Percentiles rank a stretch among this genome's conserved stretches.
phyloP scores from a whole-genome alignment of 768 basidiomycete genomes.

The Psilocybe azurescens region DNA sequence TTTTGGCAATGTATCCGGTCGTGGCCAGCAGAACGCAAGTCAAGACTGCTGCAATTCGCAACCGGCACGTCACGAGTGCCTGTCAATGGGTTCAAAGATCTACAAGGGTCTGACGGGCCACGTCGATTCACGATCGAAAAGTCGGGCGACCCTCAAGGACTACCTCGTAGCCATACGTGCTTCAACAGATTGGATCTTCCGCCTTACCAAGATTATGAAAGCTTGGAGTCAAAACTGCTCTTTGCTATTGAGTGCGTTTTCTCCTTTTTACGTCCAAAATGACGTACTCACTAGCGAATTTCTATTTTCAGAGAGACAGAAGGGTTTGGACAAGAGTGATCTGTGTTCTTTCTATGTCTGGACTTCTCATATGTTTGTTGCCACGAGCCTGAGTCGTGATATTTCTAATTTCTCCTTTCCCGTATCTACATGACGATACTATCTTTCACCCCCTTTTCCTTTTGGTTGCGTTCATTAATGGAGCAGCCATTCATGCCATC shows the following conservation, averaged over 20 bases:
- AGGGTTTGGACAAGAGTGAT: slow-evolving; percentile 72
- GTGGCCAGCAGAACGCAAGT: slow-evolving; percentile 91
- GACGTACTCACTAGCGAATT: slow-evolving; percentile 1
- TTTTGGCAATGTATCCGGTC: slow-evolving; percentile 93
- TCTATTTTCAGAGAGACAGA: slow-evolving; percentile 65
- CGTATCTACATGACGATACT: slow-evolving; percentile 20
- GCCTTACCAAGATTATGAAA: slow-evolving; percentile 88
- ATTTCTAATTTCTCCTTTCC: slow-evolving; percentile 5
- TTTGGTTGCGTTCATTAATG: neutral
- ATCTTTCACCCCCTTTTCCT: slow-evolving; percentile 4
- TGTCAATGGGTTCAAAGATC: slow-evolving; percentile 93
- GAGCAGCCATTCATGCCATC: neutral
- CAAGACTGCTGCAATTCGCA: slow-evolving; percentile 86
- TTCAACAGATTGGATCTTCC: slow-evolving; percentile 92
- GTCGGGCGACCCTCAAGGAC: slow-evolving; percentile 84
- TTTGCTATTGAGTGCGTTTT: slow-evolving; percentile 79
- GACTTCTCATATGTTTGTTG: neutral
- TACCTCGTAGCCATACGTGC: slow-evolving; percentile 93
- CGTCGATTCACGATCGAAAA: slow-evolving; percentile 95
- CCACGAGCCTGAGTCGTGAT: neutral
- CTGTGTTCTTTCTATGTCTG: slow-evolving; percentile 3
- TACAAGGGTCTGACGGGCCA: slow-evolving; percentile 93
- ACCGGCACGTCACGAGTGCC: slow-evolving; percentile 86
- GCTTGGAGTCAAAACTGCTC: slow-evolving; percentile 82
- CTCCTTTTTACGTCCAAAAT: slow-evolving; percentile 4